Base-by-base conservation (phyloP, 345 rosid species). In the Sisymbrium irio region DNA sequence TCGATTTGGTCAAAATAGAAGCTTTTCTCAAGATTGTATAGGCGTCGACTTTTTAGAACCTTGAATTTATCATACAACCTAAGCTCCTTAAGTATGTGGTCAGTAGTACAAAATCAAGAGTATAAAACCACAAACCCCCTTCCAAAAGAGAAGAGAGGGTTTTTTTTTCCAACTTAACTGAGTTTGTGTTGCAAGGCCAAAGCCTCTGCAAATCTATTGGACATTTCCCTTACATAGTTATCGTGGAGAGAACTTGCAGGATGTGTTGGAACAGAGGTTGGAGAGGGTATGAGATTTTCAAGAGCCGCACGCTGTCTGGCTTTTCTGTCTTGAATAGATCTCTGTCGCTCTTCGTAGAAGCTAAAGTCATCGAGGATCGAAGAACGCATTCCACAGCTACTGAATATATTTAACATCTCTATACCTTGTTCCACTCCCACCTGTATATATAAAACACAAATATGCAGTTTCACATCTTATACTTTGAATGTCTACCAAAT, bases 301-400 rank as follows among this genome's bases (percentile, higher is more conserved):
- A 83, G 47, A 65, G 69, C 74, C 60, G 41, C 41, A 65, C 37
- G 85, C 33, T 81, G 90, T 64, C 77, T 83, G 22, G 91, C 78
- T 83, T 88, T 87, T 74, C 82, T 83, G 63, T 84, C 92, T 77
- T 85, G 86, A 77, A 87, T 81, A 12, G 80, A 83, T 79, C 81
- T 88, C 81, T 92, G 94, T 39, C 96, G 80, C 73, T 84, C 90
- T 80, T 92, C 96, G 25, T 88, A 92, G 63, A 92, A 92, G 53
- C 77, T 73, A 59, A 88, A 92, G 63, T 92, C 97, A 68, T 92
- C 94, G 9, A 92, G 83, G 72, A 88, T 85, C 55, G 94, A 92
- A 7, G 94, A 82, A 50, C 71, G 78, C 45, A 67, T 79, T 62
- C 77, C 82, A 56, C 81, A 83, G 46, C 72, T 74, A 51, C 83